A percentile compares a stretch with the other conserved stretches of the same genome.
Evolutionary conservation across 345 rosid species (phyloP).

Genomic region (Gossypium thurberi): DNA sequence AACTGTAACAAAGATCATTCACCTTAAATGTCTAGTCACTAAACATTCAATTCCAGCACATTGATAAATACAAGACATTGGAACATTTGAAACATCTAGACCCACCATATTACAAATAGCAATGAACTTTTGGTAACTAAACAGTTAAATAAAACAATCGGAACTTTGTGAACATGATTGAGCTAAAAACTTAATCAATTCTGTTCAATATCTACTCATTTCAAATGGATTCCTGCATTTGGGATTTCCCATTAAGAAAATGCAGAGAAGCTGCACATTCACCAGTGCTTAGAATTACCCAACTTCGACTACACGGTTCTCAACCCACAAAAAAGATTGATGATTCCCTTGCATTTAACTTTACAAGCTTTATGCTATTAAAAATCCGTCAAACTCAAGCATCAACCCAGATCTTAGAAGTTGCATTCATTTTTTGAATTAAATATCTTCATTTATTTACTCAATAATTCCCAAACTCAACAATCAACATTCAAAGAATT

Average conservation of each 20-base stretch:
- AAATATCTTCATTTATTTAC: neutral
- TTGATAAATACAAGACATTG: neutral
- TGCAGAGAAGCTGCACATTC: neutral
- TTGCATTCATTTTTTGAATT: neutral
- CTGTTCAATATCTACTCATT: neutral
- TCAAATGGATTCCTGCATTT: too few relatives aligned
- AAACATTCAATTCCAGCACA: neutral
- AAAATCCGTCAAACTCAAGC: neutral
- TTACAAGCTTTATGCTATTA: neutral
- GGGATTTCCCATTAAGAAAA: neutral
- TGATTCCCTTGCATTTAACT: neutral
- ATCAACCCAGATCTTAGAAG: neutral
- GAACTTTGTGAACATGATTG: neutral
- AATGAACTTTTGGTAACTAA: neutral
- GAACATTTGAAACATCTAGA: conserved; percentile 4
- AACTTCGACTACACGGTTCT: neutral
- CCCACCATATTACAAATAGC: neutral
- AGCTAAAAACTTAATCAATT: neutral
- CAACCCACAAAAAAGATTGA: neutral
- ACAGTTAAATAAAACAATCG: neutral
- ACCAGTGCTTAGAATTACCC: neutral
- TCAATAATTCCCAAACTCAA: neutral
- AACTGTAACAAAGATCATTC: neutral
- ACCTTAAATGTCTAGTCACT: neutral
- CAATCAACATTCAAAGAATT: neutral